These are phyloP conservation scores for Neonectria hederae DNA, from an alignment of 2,329 filamentous ascomycete genomes.

Conservation along the genomic window DNA sequence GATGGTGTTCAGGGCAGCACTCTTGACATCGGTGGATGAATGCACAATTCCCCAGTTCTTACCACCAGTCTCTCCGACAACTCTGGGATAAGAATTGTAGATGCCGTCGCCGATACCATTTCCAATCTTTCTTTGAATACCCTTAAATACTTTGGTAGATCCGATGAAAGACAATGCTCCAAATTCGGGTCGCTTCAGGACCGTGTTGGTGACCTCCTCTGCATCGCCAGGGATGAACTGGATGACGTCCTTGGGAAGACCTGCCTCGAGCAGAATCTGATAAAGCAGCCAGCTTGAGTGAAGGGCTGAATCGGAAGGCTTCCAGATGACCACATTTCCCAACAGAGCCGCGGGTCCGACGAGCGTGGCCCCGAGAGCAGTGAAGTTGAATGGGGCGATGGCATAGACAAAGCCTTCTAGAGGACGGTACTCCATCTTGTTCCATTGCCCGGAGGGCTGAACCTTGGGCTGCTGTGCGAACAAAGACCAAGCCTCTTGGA, in stretches of 20 bases:
- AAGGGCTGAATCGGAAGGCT: constrained; percentile 48
- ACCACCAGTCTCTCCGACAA: constrained; percentile 62
- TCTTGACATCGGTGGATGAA: constrained; percentile 27
- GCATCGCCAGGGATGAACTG: constrained; percentile 53
- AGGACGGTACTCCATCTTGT: constrained; percentile 48
- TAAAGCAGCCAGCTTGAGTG: constrained; percentile 49
- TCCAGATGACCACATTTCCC: constrained; percentile 55
- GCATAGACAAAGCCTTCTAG: constrained; percentile 55
- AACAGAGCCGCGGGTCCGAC: constrained; percentile 48
- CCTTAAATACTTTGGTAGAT: constrained; percentile 50
- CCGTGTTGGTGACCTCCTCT: constrained; percentile 46
- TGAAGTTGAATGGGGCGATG: constrained; percentile 55
- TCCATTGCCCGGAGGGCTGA: constrained; percentile 26
- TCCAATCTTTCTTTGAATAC: constrained; percentile 46
- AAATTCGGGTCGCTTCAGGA: constrained; percentile 49
- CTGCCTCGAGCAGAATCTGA: constrained; percentile 53
- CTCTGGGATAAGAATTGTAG: constrained; percentile 50
- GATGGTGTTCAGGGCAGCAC: constrained; percentile 28
- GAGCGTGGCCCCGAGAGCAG: constrained; percentile 51
- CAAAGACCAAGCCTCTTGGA: constrained; percentile 32
- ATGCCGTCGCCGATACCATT: constrained; percentile 44
- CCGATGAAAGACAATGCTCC: constrained; percentile 51
- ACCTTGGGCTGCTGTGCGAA: constrained; percentile 25
- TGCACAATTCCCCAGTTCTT: constrained; percentile 65
- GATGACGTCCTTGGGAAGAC: constrained; percentile 50